Conservation (phyloP, 805 yeast species). For the Sungouiozyma intestinalis region DNA sequence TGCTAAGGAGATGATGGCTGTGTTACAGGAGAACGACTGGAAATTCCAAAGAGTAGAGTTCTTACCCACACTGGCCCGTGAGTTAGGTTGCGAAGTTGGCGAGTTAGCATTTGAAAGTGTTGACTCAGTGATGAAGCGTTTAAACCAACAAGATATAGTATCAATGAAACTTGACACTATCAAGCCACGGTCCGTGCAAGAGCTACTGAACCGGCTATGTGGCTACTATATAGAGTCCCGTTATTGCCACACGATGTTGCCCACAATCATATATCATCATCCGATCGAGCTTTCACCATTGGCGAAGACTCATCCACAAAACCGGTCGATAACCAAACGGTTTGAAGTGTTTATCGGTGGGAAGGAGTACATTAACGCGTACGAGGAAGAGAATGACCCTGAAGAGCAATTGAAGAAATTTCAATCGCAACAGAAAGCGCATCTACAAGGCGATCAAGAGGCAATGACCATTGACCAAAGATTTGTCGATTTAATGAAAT, state of each 20-base stretch:
- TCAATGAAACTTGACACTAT: background rate
- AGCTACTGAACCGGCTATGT: slow-evolving; percentile 55
- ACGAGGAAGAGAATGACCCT: slow-evolving; percentile 94
- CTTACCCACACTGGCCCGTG: slow-evolving; percentile 20
- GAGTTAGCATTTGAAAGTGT: slow-evolving; percentile 29
- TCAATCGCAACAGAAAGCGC: slow-evolving; percentile 37
- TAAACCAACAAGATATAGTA: slow-evolving; percentile 3
- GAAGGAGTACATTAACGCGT: slow-evolving; percentile 80
- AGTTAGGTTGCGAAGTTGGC: slow-evolving; percentile 12
- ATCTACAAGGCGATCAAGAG: slow-evolving; percentile 43
- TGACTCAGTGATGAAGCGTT: background rate
- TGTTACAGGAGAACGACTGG: slow-evolving; percentile 13
- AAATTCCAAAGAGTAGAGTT: slow-evolving; percentile 26
- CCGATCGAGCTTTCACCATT: slow-evolving; percentile 82
- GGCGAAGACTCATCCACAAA: slow-evolving; percentile 46
- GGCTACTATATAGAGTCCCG: slow-evolving; percentile 54
- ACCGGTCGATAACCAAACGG: slow-evolving; percentile 42
- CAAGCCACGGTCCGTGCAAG: slow-evolving; percentile 36
- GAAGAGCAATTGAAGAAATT: slow-evolving; percentile 57
- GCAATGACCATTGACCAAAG: slow-evolving; percentile 45
- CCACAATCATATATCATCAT: slow-evolving; percentile 71
- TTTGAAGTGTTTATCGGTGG: slow-evolving; percentile 80
- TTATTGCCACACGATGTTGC: slow-evolving; percentile 35
- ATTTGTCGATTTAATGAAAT: slow-evolving; percentile 70
- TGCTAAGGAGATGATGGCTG: background rate